These are phyloP conservation scores for Aspergillus ochraceoroseus DNA, from an alignment of 2,329 filamentous ascomycete species.

Conservation along the genomic window DNA sequence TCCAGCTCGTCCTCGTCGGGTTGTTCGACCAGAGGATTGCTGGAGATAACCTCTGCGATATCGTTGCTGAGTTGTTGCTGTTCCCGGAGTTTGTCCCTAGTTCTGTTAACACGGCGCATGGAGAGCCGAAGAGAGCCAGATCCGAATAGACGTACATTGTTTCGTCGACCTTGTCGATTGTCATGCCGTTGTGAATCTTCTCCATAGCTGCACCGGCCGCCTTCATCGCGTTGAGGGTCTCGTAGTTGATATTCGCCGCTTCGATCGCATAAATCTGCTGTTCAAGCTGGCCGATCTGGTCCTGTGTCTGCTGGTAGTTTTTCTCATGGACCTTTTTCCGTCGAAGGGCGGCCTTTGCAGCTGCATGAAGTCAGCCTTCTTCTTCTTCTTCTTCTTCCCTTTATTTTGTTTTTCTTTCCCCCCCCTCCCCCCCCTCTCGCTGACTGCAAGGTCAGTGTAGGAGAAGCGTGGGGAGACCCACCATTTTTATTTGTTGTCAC, in stretches of 20 bases:
- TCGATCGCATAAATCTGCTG: conserved; percentile 96
- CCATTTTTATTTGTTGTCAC: conserved; percentile 85
- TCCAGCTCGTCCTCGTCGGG: conserved; percentile 85
- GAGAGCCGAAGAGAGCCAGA: not conserved
- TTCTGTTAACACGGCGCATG: not conserved
- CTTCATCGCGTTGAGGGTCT: conserved; percentile 92
- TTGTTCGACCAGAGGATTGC: conserved; percentile 59
- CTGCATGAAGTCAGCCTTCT: conserved; percentile 45
- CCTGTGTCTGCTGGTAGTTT: conserved; percentile 81
- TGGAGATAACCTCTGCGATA: conserved; percentile 80
- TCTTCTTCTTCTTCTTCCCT: no score
- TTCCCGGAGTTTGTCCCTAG: conserved; percentile 82
- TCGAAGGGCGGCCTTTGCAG: conserved; percentile 81
- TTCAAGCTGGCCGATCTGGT: conserved; percentile 87
- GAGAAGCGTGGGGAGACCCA: conserved; percentile 47
- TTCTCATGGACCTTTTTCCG: conserved; percentile 94
- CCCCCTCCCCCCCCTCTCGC: no score
- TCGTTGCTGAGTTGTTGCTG: conserved; percentile 92
- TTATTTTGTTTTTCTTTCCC: no score
- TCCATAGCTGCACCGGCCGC: conserved; percentile 86
- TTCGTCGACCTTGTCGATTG: conserved; percentile 88
- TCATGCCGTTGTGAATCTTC: conserved; percentile 83
- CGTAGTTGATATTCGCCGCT: conserved; percentile 96
- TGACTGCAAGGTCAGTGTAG: no score
- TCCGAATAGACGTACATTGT: conserved; percentile 73